Conservation (phyloP, 192 early-diverging fungal genomes). For the Entomortierella parvispora region DNA sequence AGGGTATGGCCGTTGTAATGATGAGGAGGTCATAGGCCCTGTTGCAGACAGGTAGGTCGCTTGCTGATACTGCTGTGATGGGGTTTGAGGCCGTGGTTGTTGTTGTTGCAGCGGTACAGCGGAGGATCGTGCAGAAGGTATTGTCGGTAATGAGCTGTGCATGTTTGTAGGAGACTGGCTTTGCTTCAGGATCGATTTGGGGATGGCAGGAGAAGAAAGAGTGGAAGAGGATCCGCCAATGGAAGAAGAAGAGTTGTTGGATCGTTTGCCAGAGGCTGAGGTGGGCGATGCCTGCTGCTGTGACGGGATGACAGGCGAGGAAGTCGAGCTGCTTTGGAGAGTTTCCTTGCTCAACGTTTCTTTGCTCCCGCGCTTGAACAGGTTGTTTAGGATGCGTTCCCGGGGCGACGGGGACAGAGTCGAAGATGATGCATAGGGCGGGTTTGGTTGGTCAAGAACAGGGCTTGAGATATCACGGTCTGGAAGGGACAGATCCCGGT, state of each 20-base stretch:
- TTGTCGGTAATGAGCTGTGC: no score
- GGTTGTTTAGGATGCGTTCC: constrained; percentile 15
- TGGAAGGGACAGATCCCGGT: constrained; percentile 27
- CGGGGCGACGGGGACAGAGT: not conserved
- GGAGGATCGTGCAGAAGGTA: not conserved
- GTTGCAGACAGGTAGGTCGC: no score
- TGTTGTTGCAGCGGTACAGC: not conserved
- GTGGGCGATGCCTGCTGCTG: not conserved
- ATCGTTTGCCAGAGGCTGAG: not conserved
- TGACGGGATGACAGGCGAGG: constrained; percentile 14
- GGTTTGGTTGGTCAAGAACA: not conserved
- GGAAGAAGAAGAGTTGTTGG: not conserved
- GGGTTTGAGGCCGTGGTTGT: constrained; percentile 2
- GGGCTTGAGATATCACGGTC: constrained; percentile 19
- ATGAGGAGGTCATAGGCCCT: no score
- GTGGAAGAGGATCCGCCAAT: no score
- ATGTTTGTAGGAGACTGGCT: not conserved
- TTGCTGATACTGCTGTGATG: no score
- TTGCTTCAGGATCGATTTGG: not conserved
- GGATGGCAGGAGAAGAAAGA: no score
- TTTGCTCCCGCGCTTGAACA: constrained; percentile 28
- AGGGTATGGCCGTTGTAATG: no score
- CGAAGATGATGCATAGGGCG: not conserved
- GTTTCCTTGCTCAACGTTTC: constrained; percentile 13
- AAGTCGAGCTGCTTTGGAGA: not conserved